These are phyloP conservation scores for Nemania abortiva DNA, from an alignment of 2,329 filamentous ascomycete species.

Conservation along the genomic window DNA sequence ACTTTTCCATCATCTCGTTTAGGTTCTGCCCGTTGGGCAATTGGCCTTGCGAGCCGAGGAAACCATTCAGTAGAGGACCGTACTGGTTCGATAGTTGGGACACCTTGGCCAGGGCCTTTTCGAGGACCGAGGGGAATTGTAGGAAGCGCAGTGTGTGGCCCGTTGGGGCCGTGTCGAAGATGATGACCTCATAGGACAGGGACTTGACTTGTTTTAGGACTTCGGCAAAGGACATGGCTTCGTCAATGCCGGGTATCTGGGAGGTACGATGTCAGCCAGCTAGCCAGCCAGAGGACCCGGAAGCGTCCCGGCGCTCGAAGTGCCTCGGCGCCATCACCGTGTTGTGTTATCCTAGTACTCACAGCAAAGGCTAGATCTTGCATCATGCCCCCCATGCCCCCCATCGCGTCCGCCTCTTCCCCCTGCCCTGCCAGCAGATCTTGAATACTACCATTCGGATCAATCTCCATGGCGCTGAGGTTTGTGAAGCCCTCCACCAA, in stretches of 20 bases:
- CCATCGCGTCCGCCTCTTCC: conserved; percentile 71
- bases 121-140: conserved; percentile 96
- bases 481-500: conserved; percentile 93
- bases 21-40: conserved; percentile 94
- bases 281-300: conserved; percentile 14
- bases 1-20: conserved; percentile 91
- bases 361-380: conserved; percentile 97
- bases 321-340: neutral
- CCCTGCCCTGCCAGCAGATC: conserved; percentile 84
- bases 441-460: conserved; percentile 97
- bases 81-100: conserved; percentile 95
- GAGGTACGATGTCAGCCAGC: conserved; percentile 27
- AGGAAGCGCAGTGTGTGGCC: conserved; percentile 98
- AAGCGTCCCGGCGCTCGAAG: neutral
- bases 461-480: conserved; percentile 98
- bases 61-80: conserved; percentile 92
- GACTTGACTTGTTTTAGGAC: conserved; percentile 99
- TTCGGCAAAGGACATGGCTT: conserved; percentile 99
- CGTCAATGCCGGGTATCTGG: conserved; percentile 97
- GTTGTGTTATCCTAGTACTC: conserved; percentile 50
- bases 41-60: conserved; percentile 80
- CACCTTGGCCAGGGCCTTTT: conserved; percentile 98
- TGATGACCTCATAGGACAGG: conserved; percentile 97
- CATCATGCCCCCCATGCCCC: conserved; percentile 94
- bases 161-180: conserved; percentile 98